phyloP scores from a whole-genome alignment of 352 stramenopile genomes.

The Phytophthora constricta region DNA sequence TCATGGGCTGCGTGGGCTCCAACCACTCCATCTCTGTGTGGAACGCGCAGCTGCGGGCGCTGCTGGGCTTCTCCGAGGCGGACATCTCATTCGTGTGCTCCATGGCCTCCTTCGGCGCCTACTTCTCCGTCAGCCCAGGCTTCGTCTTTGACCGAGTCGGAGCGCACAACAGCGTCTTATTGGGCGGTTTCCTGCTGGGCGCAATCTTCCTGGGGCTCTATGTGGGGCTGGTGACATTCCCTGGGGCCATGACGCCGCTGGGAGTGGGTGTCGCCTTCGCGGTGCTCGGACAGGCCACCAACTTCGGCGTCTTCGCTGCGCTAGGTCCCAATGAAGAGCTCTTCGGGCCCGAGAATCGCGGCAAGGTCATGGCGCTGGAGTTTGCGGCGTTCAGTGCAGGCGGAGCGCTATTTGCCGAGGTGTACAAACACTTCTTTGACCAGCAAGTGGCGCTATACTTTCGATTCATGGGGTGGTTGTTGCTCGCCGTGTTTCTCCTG shows the following conservation, averaged over 20 bases:
- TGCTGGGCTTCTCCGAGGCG: conserved; percentile 70
- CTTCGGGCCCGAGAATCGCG: conserved; percentile 66
- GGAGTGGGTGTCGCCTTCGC: conserved; percentile 63
- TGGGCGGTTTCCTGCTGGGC: conserved; percentile 47
- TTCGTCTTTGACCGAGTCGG: conserved; percentile 76
- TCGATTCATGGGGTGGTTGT: conserved; percentile 66
- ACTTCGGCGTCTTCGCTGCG: conserved; percentile 76
- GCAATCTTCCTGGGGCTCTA: conserved; percentile 56
- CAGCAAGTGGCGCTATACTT: conserved; percentile 66
- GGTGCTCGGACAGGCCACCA: conserved; percentile 62
- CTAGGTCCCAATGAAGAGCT: conserved; percentile 79
- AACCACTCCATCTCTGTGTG: conserved; percentile 82
- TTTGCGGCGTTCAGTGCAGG: conserved; percentile 74
- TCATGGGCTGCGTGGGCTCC: conserved; percentile 70
- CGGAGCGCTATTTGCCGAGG: conserved; percentile 68
- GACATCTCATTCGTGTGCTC: conserved; percentile 82
- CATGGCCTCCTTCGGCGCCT: conserved; percentile 80
- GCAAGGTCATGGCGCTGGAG: conserved; percentile 76
- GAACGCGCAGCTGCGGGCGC: conserved; percentile 70
- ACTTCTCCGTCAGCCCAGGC: conserved; percentile 73
- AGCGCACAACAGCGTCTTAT: conserved; percentile 59
- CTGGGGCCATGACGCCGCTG: conserved; percentile 50
- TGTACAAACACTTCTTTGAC: conserved; percentile 71
- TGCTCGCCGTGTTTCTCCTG: conserved; percentile 59
- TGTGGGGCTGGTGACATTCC: conserved; percentile 37